phyloP scores from a whole-genome alignment of 2,329 filamentous ascomycete species.

The Mariannaea sp. region DNA sequence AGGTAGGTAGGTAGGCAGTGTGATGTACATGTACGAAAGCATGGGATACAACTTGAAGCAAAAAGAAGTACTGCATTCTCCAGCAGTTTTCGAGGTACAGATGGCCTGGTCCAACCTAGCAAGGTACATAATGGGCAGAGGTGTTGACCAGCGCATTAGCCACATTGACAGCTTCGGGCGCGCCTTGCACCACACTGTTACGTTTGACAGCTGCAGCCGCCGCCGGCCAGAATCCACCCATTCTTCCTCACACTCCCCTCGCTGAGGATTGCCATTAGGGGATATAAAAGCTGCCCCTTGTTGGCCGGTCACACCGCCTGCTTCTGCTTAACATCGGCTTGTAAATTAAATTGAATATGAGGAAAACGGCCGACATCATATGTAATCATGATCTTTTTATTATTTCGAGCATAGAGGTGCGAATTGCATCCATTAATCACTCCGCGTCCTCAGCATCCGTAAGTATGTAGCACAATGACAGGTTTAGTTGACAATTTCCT shows the following conservation, averaged over 20 bases:
- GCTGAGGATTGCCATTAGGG: not conserved
- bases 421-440: too few relatives aligned
- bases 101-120: not conserved
- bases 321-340: constrained; percentile 4
- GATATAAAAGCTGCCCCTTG: not conserved
- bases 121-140: not conserved
- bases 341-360: not conserved
- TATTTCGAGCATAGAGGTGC: too few relatives aligned
- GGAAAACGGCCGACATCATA: not conserved
- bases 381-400: constrained; percentile 17
- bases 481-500: too few relatives aligned
- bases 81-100: not conserved
- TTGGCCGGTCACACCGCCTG: constrained; percentile 3
- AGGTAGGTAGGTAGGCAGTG: too few relatives aligned
- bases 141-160: too few relatives aligned
- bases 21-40: too few relatives aligned
- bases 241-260: not conserved
- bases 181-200: constrained; percentile 13
- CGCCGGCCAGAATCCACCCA: constrained; percentile 8
- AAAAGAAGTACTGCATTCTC: too few relatives aligned
- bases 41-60: too few relatives aligned
- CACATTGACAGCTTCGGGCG: constrained; percentile 8
- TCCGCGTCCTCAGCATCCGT: too few relatives aligned
- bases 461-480: too few relatives aligned
- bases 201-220: constrained; percentile 21